A percentile compares a stretch with the other conserved stretches of the same genome.
Conservation (phyloP, 169 alveolate species). For the Cardiosporidium cionae region DNA sequence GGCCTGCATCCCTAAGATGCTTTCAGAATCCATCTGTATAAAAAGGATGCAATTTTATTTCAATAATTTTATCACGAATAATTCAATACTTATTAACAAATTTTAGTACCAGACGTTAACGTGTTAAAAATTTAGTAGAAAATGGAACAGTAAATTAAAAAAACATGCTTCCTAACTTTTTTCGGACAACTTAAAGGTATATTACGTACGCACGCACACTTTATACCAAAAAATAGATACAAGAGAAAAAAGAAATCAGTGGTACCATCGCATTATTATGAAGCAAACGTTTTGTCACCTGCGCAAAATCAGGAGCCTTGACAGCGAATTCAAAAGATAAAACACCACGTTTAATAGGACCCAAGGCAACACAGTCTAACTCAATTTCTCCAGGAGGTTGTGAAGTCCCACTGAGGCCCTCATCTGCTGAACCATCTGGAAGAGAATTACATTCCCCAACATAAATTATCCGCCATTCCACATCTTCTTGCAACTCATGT, state of each 20-base stretch:
- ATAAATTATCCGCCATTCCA: slow-evolving; percentile 82
- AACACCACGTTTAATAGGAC: slow-evolving; percentile 84
- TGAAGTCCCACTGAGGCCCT: not conserved
- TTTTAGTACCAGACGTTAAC: too few relatives aligned
- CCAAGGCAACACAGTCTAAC: slow-evolving; percentile 86
- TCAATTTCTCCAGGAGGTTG: slow-evolving; percentile 1
- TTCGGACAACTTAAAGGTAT: too few relatives aligned
- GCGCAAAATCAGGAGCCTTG: slow-evolving; percentile 83
- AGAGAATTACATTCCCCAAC: slow-evolving; percentile 37
- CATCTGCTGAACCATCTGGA: not conserved
- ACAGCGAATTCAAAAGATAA: slow-evolving; percentile 84
- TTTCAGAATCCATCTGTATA: slow-evolving; percentile 53
- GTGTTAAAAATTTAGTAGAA: too few relatives aligned
- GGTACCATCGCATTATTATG: too few relatives aligned
- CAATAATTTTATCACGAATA: too few relatives aligned
- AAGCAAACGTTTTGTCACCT: slow-evolving; percentile 46
- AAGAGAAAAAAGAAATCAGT: too few relatives aligned
- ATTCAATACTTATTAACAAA: too few relatives aligned
- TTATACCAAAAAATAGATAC: too few relatives aligned
- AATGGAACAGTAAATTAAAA: too few relatives aligned
- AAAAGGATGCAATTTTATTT: not conserved
- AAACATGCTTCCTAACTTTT: too few relatives aligned
- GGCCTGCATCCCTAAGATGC: slow-evolving; percentile 93
- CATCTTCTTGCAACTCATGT: slow-evolving; percentile 75
- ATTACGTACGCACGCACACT: too few relatives aligned